Evolutionary conservation across 2,329 filamentous ascomycete genomes (phyloP), one percentile per base, ranked within the genome.

Genomic region (Boeremia exigua): DNA sequence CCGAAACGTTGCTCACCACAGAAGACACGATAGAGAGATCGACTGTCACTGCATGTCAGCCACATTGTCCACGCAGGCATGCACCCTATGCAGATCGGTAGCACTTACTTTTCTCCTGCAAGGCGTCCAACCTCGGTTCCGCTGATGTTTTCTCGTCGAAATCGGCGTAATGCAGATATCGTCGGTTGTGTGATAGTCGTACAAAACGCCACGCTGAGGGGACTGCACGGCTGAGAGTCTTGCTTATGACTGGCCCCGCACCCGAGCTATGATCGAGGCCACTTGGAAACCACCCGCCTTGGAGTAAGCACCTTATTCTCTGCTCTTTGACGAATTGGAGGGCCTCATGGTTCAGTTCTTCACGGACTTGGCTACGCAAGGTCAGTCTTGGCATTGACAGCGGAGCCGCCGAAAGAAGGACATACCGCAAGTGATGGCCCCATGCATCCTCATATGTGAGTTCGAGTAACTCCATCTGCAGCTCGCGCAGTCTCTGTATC

Each of bases 281-380:
- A 42, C 79, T 77, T 3, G 85, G 82, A 63, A 98, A 99, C 95
- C 95, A 99, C 9, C 90, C 88, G 6, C 95, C 95, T 63, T 91
- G 85, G 4, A 98, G 83, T 34, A 99, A 80, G 71, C 93, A 97
- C 49, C 95, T 85, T 58, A 98, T 90, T 33, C 95, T 87, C 75
- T 99, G 95, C 78, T 99, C 95, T 76, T 96, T 97, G 76, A 98
- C 91, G 70, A 99, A 99, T 69, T 96, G 91, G 49, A 97, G 79
- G 10, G 94, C 92, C 75, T 99, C 95, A 67, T 94, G 88, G 65
- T 91, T 90, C 39, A 98, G 82, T 74, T 96, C 92, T 50, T 97
- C 92, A 30, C 92, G 89, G n/a, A 96, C 91, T 76, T 95, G 91
- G 61, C 78, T 81, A 59, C 46, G 27, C 33, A 51, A 9, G 44